These are phyloP conservation scores for Tetrahymena elliotti DNA, from an alignment of 73 alveolate genomes.

Conservation along the genomic window DNA sequence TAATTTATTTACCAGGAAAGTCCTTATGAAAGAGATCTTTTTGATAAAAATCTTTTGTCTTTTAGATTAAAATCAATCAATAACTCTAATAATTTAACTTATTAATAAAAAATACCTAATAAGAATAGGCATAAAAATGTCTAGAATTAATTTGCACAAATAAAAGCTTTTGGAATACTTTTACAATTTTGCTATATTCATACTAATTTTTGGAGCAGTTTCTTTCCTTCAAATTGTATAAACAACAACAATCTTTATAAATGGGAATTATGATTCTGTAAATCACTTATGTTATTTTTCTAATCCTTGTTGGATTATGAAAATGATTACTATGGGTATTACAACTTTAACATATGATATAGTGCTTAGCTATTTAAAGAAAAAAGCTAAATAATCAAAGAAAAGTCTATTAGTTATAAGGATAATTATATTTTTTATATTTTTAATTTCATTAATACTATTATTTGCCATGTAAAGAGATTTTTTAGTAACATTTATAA, in stretches of 20 bases:
- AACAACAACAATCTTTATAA: background rate
- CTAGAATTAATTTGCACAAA: background rate
- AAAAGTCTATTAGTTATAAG: background rate
- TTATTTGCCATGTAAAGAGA: background rate
- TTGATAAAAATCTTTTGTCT: too few species aligned
- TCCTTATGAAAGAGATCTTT: too few species aligned
- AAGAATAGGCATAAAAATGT: background rate
- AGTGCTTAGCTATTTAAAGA: background rate
- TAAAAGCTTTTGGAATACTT: background rate
- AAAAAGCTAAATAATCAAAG: background rate
- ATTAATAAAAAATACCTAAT: too few species aligned
- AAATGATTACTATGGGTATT: background rate
- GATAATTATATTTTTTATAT: background rate
- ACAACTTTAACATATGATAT: background rate
- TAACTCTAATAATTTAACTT: too few species aligned
- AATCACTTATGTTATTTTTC: background rate
- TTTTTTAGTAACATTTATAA: background rate
- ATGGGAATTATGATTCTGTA: background rate
- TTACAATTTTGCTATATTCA: background rate
- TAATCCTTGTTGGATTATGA: background rate
- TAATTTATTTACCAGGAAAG: too few species aligned
- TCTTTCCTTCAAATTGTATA: background rate
- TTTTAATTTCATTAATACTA: background rate
- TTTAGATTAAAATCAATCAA: too few species aligned
- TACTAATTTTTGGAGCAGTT: background rate